Conservation (phyloP, 2,329 filamentous ascomycete genomes). For the Fusarium paranaense region DNA sequence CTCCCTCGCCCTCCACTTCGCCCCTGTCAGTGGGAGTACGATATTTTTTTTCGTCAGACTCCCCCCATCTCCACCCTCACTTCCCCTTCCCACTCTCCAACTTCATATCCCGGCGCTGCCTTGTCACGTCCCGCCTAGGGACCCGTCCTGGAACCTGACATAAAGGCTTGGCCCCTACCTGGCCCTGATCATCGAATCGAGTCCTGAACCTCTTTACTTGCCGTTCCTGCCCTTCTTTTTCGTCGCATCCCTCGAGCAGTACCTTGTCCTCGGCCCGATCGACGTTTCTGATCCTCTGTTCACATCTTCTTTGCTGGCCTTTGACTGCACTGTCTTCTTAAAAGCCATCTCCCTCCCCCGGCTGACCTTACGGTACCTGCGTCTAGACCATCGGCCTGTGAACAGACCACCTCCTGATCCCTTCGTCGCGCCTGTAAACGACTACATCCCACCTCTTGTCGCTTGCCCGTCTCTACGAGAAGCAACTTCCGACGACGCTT, state of each 20-base stretch:
- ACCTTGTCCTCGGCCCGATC: constrained; percentile 34
- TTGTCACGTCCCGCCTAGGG: constrained; percentile 46
- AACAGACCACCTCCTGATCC: constrained; percentile 48
- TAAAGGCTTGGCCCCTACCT: constrained; percentile 48
- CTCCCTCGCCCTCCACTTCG: constrained; percentile 3
- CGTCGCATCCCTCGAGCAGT: constrained; percentile 33
- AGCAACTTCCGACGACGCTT: constrained; percentile 20
- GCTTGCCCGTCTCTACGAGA: constrained; percentile 22
- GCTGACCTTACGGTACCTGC: constrained; percentile 45
- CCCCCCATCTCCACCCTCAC: constrained; percentile 36
- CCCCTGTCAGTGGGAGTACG: constrained; percentile 37
- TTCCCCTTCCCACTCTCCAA: constrained; percentile 37
- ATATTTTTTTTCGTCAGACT: constrained; percentile 24
- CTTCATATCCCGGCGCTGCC: constrained; percentile 36
- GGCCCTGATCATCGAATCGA: constrained; percentile 43
- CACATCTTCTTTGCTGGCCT: constrained; percentile 6
- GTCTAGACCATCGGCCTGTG: constrained; percentile 41
- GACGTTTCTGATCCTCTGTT: constrained; percentile 13
- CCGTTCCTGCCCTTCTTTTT: constrained; percentile 29
- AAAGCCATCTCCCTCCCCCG: constrained; percentile 26
- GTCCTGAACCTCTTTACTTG: constrained; percentile 43
- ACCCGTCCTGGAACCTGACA: constrained; percentile 46
- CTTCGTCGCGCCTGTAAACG: constrained; percentile 33
- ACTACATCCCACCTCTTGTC: constrained; percentile 35
- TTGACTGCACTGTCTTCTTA: constrained; percentile 8